Base-by-base conservation (phyloP, 768 basidiomycete genomes). In the Boletus vinaceobasis region DNA sequence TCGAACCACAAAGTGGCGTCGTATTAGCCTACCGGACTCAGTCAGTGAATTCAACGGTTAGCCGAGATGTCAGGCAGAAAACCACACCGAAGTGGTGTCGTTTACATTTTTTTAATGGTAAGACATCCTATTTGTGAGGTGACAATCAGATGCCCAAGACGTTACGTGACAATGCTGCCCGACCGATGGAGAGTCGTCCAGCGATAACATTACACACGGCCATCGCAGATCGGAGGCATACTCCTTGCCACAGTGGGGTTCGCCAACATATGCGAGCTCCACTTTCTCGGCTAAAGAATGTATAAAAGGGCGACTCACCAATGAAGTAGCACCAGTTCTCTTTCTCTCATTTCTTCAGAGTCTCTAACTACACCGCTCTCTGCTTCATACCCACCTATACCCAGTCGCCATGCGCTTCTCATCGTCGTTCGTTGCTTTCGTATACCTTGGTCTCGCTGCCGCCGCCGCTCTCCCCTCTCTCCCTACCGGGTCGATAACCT, bases 381-480 rank as follows among this genome's bases (percentile, higher is more conserved):
- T 48, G 7, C 29, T 48, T 5, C 33, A 19, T 27, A 19, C n/a
- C 14, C 27, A 15, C 14, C 36, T 15, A 38, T 44, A 53, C 23
- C 42, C n/a, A 48, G 26, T 26, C 38, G 32, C 31, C 46, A 53
- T 53, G 52, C 45, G 52, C n/a, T 53, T 48, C 52, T 46, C 51
- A 19, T 32, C 46, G 37, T 48, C 38, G 21, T 36, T 53, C 45
- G n/a, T 32, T 53, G 31, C 52, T 48, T 54, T 35, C 39, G 19
- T 36, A 42, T 54, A 43, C 40, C 53, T 54, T 11, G 40, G 48
- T 33, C 43, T 54, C 15, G 40, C 26, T n/a, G 39, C 39, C 2
- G 47, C 53, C 19, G 39, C 40, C 1, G 53, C 8, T 23, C 7
- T 48, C 6, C 43, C 45, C 7, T 19, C 11, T 8, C 8, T 4